Evolutionary conservation across 805 yeast species (phyloP), one percentile per base, ranked within the genome.

Genomic region (Monosporozyma unispora): DNA sequence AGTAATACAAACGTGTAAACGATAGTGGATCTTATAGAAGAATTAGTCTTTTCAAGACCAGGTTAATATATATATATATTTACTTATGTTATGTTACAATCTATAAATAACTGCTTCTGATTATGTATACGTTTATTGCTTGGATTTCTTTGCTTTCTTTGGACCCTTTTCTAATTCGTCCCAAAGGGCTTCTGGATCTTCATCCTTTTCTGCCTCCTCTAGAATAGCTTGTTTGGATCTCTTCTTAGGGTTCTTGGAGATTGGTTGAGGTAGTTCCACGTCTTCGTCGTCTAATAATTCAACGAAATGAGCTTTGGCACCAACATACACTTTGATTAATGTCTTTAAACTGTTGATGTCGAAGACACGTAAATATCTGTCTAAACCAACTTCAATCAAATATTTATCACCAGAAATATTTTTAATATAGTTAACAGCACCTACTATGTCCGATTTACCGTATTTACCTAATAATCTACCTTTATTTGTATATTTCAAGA

Each of bases 321-420:
- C 95, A 25, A 84, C 59, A 58, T 78, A 91, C 4, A 87, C 84
- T 60, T 88, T 88, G 7, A 80, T 88, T 12, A 68, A 47, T 45
- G 79, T 70, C 42, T 78, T 77, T 47, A 95, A 74, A 1, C 80
- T 67, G 1, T 68, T 69, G 4, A 80, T 62, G 52, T 88, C 84
- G 66, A 78, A 91, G 3, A 86, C 87, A 51, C 96, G 76, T 25
- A 87, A 73, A 59, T 88, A 91, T 59, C 96, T 75, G 61, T 93
- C 99, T 21, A 90, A 74, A 0, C 96, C 95, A 42, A 95, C 97
- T 18, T 87, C 74, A 2, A 81, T 81, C 7, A 90, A 59, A 27
- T 83, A 61, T 9, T 73, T 72, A 4, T 70, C 68, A 10, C 70
- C 65, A 1, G 59, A 59, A 3, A 47, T 29, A 9, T 61, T 48